phyloP scores from a whole-genome alignment of 2,329 filamentous ascomycete species.

The Pseudovirgaria hyperparasitica region DNA sequence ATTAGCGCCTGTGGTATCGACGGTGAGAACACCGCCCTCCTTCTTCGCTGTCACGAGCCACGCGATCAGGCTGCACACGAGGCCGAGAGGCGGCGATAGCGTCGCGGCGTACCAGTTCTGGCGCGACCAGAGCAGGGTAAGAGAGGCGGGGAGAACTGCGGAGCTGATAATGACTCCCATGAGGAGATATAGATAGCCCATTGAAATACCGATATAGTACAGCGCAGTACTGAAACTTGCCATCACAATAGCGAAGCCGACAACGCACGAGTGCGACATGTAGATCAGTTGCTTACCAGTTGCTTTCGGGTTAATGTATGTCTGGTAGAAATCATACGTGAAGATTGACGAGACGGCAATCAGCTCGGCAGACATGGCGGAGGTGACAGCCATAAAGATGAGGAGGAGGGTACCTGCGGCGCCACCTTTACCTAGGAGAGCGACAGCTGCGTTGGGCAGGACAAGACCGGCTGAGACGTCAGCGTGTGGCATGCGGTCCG shows the following conservation, averaged over 20 bases:
- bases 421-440: conserved; percentile 68
- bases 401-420: conserved; percentile 68
- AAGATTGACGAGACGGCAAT: conserved; percentile 81
- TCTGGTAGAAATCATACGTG: conserved; percentile 81
- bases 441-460: conserved; percentile 73
- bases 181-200: conserved; percentile 80
- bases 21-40: conserved; percentile 54
- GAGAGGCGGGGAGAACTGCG: conserved; percentile 68
- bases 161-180: conserved; percentile 88
- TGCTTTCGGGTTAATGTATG: conserved; percentile 69
- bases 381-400: conserved; percentile 84
- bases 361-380: conserved; percentile 67
- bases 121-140: conserved; percentile 68
- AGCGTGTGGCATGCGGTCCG: conserved; percentile 54
- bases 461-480: conserved; percentile 77
- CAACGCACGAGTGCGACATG: conserved; percentile 61
- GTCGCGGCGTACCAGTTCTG: conserved; percentile 67
- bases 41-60: conserved; percentile 68
- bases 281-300: conserved; percentile 66
- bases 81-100: conserved; percentile 55
- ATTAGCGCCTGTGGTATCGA: conserved; percentile 69
- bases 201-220: conserved; percentile 50
- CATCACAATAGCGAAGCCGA: conserved; percentile 66
- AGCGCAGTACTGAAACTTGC: conserved; percentile 67
- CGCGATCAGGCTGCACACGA: conserved; percentile 55